A percentile compares a stretch with the other conserved stretches of the same genome.
phyloP scores from a whole-genome alignment of 306 rosid species.

The Quercus ilex region DNA sequence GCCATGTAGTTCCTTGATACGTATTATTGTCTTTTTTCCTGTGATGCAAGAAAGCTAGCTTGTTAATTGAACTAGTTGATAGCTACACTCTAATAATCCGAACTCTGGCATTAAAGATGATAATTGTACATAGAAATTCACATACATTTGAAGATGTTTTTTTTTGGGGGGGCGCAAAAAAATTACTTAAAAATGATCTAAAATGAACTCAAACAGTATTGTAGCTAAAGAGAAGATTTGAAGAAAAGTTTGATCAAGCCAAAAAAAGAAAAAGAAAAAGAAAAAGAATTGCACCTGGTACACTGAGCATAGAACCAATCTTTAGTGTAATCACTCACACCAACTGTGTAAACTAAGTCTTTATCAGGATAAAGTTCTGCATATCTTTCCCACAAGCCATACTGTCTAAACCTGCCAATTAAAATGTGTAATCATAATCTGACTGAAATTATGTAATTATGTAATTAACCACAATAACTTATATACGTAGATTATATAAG shows the following conservation, averaged over 20 bases:
- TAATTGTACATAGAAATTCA: too few species aligned
- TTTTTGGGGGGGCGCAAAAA: too few species aligned
- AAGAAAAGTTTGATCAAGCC: background rate
- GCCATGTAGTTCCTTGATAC: slow-evolving; percentile 96
- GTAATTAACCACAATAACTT: too few species aligned
- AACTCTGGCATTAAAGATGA: too few species aligned
- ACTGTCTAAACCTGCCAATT: slow-evolving; percentile 72
- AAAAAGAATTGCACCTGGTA: slow-evolving; percentile 49
- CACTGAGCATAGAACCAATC: slow-evolving; percentile 97
- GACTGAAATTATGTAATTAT: too few species aligned
- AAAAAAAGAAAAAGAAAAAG: background rate
- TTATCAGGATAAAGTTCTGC: slow-evolving; percentile 70
- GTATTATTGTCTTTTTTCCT: slow-evolving; percentile 66
- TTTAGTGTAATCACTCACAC: slow-evolving; percentile 57
- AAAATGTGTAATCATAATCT: too few species aligned
- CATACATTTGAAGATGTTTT: too few species aligned
- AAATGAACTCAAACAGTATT: background rate
- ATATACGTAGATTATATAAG: background rate
- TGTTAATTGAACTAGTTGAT: background rate
- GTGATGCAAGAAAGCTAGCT: background rate
- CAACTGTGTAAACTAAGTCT: slow-evolving; percentile 71
- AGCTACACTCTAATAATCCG: too few species aligned
- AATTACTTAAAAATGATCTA: background rate
- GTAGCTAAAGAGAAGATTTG: background rate
- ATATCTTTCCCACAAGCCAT: slow-evolving; percentile 93